Evolutionary conservation across 2,329 filamentous ascomycete species (phyloP).

Genomic region (Sordariomycetes sp.): DNA sequence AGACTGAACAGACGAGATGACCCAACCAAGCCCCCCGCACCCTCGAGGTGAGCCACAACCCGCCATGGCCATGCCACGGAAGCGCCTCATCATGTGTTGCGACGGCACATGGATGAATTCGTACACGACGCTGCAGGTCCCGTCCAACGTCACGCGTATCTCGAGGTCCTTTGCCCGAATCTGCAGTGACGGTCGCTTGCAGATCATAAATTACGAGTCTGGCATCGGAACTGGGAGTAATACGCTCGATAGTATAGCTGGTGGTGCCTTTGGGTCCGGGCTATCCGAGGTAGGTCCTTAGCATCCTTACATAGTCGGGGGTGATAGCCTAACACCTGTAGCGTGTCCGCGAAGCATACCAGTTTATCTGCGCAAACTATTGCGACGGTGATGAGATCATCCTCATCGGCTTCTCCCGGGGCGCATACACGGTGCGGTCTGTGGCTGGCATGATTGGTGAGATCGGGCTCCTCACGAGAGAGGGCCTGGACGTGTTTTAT

Average conservation of each 20-base stretch:
- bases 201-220: conserved; percentile 48
- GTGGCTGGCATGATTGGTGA: conserved; percentile 37
- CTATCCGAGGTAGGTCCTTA: conserved; percentile 32
- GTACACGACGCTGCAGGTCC: conserved; percentile 34
- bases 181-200: conserved; percentile 36
- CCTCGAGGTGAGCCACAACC: background rate
- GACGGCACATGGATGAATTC: conserved; percentile 42
- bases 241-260: conserved; percentile 33
- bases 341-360: conserved; percentile 46
- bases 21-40: background rate
- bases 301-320: background rate
- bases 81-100: conserved; percentile 37
- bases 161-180: conserved; percentile 39
- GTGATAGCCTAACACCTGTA: conserved; percentile 14
- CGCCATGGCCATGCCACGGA: conserved; percentile 12
- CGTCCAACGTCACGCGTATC: conserved; percentile 48
- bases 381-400: conserved; percentile 42
- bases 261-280: conserved; percentile 40
- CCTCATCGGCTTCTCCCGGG: conserved; percentile 42
- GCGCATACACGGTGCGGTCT: conserved; percentile 44
- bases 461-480: conserved; percentile 36
- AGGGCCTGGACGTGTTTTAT: conserved; percentile 39
- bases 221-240: conserved; percentile 43
- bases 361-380: conserved; percentile 50
- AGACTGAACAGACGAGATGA: background rate